phyloP scores from a whole-genome alignment of 164 flowering plant species.

The Hamamelis virginiana region DNA sequence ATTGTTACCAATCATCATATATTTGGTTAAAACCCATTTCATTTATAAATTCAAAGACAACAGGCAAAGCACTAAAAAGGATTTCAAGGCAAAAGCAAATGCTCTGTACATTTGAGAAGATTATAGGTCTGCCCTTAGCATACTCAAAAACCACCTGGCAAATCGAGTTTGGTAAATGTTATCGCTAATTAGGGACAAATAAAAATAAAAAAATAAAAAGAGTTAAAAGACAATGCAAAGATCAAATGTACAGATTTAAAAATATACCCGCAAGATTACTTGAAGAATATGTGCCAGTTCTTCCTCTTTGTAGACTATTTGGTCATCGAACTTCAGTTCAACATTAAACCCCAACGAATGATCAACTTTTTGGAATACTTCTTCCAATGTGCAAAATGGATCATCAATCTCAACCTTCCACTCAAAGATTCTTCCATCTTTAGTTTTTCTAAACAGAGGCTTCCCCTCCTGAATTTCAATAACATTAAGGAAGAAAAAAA shows the following conservation, averaged over 20 bases:
- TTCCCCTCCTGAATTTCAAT: slow-evolving; percentile 23
- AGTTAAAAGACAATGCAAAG: background rate
- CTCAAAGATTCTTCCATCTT: slow-evolving; percentile 35
- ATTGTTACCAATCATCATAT: background rate
- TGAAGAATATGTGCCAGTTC: slow-evolving; percentile 23
- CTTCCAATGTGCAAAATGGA: slow-evolving; percentile 35
- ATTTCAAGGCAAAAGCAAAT: background rate
- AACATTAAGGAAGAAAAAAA: background rate
- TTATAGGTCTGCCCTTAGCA: slow-evolving; percentile 59
- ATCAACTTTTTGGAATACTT: slow-evolving; percentile 32
- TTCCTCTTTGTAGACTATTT: slow-evolving; percentile 22
- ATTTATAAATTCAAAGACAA: background rate
- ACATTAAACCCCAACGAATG: slow-evolving; percentile 30
- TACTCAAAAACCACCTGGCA: slow-evolving; percentile 56
- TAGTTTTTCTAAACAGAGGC: slow-evolving; percentile 29
- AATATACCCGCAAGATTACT: slow-evolving; percentile 24
- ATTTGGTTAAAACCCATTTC: background rate
- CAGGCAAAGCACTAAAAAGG: background rate
- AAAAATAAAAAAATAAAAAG: background rate
- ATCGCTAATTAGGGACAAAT: background rate
- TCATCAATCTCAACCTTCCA: slow-evolving; percentile 41
- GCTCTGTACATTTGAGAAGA: slow-evolving; percentile 67
- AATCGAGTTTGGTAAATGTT: background rate
- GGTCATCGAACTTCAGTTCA: slow-evolving; percentile 41
- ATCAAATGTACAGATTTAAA: background rate